These are phyloP conservation scores for Aspergillus aculeatus DNA, from an alignment of 2,329 filamentous ascomycete genomes.

Conservation along the genomic window DNA sequence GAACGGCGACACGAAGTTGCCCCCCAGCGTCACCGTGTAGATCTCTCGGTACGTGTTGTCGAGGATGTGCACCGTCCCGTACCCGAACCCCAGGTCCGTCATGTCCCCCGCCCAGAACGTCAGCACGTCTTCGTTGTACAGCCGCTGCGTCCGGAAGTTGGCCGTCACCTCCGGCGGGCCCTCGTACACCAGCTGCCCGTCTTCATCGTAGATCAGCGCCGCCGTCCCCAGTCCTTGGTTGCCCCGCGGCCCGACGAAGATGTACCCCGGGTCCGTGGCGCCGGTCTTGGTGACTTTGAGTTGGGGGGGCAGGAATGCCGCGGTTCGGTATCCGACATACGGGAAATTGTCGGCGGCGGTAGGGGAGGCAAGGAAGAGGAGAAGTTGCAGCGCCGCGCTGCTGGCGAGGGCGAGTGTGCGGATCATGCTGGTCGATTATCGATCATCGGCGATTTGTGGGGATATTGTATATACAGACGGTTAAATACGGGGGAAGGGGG, in stretches of 20 bases:
- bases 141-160: slow-evolving; percentile 36
- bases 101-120: slow-evolving; percentile 38
- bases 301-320: slow-evolving; percentile 25
- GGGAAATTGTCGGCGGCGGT: slow-evolving; percentile 22
- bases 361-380: slow-evolving; percentile 17
- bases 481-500: background rate
- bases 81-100: slow-evolving; percentile 29
- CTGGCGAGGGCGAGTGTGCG: slow-evolving; percentile 13
- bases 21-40: slow-evolving; percentile 30
- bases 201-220: slow-evolving; percentile 38
- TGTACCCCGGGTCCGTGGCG: slow-evolving; percentile 31
- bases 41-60: slow-evolving; percentile 36
- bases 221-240: slow-evolving; percentile 27
- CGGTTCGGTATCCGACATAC: slow-evolving; percentile 18
- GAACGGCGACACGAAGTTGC: slow-evolving; percentile 26
- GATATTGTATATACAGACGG: too few relatives aligned
- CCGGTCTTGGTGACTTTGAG: slow-evolving; percentile 34
- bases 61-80: slow-evolving; percentile 33
- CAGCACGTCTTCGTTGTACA: slow-evolving; percentile 35
- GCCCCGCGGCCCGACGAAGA: slow-evolving; percentile 36
- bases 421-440: slow-evolving; percentile 8
- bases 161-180: slow-evolving; percentile 32
- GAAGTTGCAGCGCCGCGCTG: slow-evolving; percentile 17
- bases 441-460: background rate
- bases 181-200: slow-evolving; percentile 37